These are phyloP conservation scores for Sporopachydermia cereana DNA, from an alignment of 1,139 yeast species.

Conservation along the genomic window DNA sequence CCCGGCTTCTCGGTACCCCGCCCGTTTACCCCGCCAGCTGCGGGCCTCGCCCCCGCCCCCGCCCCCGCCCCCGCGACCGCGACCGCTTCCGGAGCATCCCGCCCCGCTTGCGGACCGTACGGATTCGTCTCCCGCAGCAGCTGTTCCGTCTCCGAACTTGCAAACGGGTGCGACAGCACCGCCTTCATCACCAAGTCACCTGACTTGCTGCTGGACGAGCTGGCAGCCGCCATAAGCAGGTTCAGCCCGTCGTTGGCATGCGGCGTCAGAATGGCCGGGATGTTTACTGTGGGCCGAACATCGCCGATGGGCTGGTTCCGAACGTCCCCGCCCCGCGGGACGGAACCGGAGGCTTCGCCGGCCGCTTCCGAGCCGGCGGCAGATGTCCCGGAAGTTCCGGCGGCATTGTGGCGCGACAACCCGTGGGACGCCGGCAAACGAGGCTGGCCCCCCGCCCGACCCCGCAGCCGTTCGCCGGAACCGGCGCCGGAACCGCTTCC, in stretches of 20 bases:
- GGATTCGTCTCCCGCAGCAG: background rate
- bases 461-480: no score
- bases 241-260: conserved; percentile 5
- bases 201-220: background rate
- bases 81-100: background rate
- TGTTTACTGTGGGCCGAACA: background rate
- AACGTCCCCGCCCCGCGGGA: background rate
- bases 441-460: background rate
- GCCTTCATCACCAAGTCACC: background rate
- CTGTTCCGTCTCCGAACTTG: conserved; percentile 8
- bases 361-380: background rate
- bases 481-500: no score
- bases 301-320: no score
- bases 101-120: background rate
- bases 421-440: background rate
- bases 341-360: background rate
- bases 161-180: conserved; percentile 2
- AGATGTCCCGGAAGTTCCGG: background rate
- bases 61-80: background rate
- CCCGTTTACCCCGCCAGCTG: no score
- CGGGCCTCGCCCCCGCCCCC: no score
- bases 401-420: background rate
- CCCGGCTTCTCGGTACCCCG: conserved; percentile 7
- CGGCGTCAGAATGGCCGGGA: background rate
- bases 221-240: conserved; percentile 2